phyloP scores from a whole-genome alignment of 1,284 basidiomycete species.

The Moesziomyces aphidis region DNA sequence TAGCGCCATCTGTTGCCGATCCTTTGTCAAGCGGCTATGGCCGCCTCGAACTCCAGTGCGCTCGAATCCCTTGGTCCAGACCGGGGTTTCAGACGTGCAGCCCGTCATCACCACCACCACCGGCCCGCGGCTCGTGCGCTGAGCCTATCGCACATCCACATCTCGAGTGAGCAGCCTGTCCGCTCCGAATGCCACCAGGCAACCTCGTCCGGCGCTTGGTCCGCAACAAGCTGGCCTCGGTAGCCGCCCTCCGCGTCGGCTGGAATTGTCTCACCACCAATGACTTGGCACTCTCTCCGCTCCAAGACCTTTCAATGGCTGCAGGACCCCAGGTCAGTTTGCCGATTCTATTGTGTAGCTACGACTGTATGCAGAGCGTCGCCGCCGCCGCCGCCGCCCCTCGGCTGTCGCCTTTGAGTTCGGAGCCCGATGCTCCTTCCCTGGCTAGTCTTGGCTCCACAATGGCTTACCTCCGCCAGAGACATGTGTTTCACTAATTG shows the following conservation, averaged over 20 bases:
- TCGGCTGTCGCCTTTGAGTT: conserved; percentile 2
- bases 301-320: too few relatives aligned
- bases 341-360: not conserved
- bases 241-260: not conserved
- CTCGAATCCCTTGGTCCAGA: not conserved
- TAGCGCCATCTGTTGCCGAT: not conserved
- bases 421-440: conserved; percentile 9
- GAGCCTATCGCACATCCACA: too few relatives aligned
- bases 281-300: not conserved
- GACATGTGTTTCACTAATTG: not conserved
- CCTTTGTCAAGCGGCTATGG: not conserved
- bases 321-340: too few relatives aligned
- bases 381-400: too few relatives aligned
- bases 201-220: not conserved
- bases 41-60: not conserved
- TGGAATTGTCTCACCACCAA: not conserved
- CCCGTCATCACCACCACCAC: not conserved
- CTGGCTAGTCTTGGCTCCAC: not conserved
- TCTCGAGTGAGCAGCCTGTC: not conserved
- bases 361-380: conserved; percentile 8
- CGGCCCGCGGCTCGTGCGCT: not conserved
- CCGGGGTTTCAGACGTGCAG: not conserved
- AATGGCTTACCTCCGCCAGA: not conserved
- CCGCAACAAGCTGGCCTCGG: not conserved
- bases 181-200: not conserved